Percentiles rank a stretch among this genome's conserved stretches.
Evolutionary conservation across 163 green algal genomes (phyloP).

Genomic region (Scenedesmus sp.): DNA sequence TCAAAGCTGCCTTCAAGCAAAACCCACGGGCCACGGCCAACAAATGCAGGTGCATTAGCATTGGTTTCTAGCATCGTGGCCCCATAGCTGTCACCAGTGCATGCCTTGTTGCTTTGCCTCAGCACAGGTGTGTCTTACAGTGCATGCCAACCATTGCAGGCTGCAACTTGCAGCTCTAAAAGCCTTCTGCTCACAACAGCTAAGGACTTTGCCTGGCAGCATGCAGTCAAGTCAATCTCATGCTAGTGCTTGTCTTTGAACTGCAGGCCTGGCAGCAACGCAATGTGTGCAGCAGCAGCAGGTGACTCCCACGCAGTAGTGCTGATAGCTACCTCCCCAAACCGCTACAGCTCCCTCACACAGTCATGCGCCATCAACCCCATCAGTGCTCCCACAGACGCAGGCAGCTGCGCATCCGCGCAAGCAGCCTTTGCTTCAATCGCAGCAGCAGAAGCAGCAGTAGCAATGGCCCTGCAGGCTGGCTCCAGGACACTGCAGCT

Average conservation of each 20-base stretch:
- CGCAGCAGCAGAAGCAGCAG: constrained; percentile 10
- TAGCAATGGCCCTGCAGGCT: background rate
- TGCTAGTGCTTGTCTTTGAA: background rate
- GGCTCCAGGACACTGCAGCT: background rate
- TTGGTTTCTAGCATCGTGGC: no score
- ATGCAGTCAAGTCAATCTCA: background rate
- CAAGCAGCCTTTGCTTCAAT: background rate
- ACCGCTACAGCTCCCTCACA: background rate
- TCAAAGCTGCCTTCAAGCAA: background rate
- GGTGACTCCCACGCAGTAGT: background rate
- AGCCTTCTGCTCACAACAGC: no score
- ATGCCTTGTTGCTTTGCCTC: background rate
- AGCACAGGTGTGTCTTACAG: no score
- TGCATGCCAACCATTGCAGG: no score
- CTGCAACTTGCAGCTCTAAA: no score
- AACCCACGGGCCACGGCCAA: background rate
- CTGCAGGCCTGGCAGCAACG: background rate
- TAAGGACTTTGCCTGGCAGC: background rate
- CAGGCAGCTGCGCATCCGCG: background rate
- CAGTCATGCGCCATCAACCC: background rate
- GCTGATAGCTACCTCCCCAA: background rate
- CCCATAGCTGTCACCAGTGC: background rate
- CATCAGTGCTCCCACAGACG: background rate
- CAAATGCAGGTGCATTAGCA: background rate
- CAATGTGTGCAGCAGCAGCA: background rate